phyloP scores from a whole-genome alignment of 352 stramenopile species.

The Phytophthora pistaciae region DNA sequence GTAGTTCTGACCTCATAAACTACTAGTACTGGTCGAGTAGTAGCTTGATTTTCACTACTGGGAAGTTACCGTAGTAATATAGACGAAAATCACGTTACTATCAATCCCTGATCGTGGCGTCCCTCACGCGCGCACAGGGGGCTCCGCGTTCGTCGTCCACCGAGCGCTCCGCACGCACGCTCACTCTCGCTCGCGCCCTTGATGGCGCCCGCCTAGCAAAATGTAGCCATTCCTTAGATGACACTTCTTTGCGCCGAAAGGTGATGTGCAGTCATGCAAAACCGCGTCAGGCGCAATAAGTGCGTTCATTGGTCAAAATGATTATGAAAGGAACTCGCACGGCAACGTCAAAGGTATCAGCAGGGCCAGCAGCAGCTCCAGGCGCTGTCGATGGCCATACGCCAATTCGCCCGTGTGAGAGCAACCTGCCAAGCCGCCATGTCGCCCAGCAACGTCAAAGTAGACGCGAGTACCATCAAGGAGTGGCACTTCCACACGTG shows the following conservation, averaged over 20 bases:
- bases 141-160: neutral
- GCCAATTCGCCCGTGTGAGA: conserved; percentile 5
- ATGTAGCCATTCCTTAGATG: conserved; percentile 10
- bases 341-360: too few relatives aligned
- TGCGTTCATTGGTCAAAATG: conserved; percentile 21
- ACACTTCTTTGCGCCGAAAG: conserved; percentile 22
- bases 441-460: conserved; percentile 15
- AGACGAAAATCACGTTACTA: too few relatives aligned
- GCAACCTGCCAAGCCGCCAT: conserved; percentile 1
- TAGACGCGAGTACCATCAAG: conserved; percentile 42
- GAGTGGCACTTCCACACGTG: conserved; percentile 87
- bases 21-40: too few relatives aligned
- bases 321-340: neutral
- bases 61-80: too few relatives aligned
- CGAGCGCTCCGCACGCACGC: neutral
- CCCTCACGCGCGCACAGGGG: neutral
- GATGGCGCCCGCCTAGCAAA: neutral
- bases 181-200: neutral
- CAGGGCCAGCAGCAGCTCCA: too few relatives aligned
- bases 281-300: conserved; percentile 23
- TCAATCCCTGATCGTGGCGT: too few relatives aligned
- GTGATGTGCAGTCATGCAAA: conserved; percentile 25
- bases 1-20: too few relatives aligned
- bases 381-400: neutral
- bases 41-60: too few relatives aligned